These are phyloP conservation scores for Hordeum pubiflorum DNA, from an alignment of 202 grass and related monocot genomes.

Conservation along the genomic window DNA sequence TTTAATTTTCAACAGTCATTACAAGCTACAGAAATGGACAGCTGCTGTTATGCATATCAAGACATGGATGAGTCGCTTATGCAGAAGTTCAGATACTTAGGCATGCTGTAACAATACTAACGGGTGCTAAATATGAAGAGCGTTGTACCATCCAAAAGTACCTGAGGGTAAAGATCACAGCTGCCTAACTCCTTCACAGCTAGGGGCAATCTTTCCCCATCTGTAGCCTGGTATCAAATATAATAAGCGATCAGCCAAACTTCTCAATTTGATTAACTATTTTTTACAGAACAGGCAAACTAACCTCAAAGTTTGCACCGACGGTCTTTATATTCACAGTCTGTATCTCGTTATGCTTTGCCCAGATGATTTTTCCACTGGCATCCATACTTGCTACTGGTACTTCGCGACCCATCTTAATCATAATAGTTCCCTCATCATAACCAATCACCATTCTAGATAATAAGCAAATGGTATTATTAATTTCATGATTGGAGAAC, in stretches of 20 bases:
- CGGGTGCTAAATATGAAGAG: not conserved
- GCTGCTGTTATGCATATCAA: not conserved
- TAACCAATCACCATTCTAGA: constrained; percentile 93
- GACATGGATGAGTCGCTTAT: not conserved
- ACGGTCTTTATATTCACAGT: constrained; percentile 95
- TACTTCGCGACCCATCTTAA: constrained; percentile 97
- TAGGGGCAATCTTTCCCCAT: constrained; percentile 92
- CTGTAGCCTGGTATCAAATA: constrained; percentile 54
- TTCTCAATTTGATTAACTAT: constrained; percentile 3
- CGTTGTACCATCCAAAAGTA: constrained; percentile 29
- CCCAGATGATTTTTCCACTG: constrained; percentile 98
- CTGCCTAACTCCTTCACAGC: constrained; percentile 91
- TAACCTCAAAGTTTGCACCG: constrained; percentile 81
- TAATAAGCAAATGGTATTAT: not conserved
- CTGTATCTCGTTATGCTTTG: constrained; percentile 94
- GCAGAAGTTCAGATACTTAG: constrained; percentile 5
- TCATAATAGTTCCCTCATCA: constrained; percentile 95
- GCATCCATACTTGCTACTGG: constrained; percentile 96
- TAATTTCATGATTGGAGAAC: constrained; percentile 17
- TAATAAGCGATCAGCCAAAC: constrained; percentile 20
- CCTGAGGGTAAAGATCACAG: constrained; percentile 97
- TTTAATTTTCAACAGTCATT: not conserved
- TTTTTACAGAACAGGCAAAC: constrained; percentile 13
- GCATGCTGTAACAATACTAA: not conserved
- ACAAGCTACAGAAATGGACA: not conserved